Conservation (phyloP, 2,329 filamentous ascomycete genomes). For the Diaporthe destruens region DNA sequence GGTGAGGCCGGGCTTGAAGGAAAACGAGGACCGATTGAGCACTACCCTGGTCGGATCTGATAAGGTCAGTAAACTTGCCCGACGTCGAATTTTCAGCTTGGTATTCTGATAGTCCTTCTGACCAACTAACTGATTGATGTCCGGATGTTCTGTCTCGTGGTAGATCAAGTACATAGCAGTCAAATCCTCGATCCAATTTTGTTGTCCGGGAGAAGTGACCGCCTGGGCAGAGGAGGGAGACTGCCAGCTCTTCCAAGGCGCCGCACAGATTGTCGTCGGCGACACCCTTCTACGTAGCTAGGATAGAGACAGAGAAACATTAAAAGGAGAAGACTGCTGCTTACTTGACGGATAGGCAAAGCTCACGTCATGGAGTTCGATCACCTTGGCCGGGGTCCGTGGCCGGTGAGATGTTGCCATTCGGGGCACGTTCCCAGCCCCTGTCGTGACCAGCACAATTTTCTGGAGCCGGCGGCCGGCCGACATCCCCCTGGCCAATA, state of each 20-base stretch:
- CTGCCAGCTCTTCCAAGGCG: neutral
- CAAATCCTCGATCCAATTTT: neutral
- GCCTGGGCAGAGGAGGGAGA: neutral
- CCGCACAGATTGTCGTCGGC: too few species aligned
- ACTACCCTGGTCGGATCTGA: constrained; percentile 66
- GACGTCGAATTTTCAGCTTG: neutral
- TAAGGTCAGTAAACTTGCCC: neutral
- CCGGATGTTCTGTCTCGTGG: neutral
- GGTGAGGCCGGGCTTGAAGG: constrained; percentile 77
- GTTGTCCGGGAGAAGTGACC: neutral
- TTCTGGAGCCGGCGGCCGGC: constrained; percentile 74
- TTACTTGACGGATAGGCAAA: constrained; percentile 81
- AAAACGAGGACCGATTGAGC: constrained; percentile 72
- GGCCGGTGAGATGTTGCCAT: constrained; percentile 44
- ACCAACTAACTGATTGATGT: neutral
- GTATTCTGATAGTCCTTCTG: neutral
- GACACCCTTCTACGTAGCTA: neutral
- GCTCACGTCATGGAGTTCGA: constrained; percentile 79
- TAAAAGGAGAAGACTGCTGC: neutral
- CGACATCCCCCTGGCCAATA: constrained; percentile 82
- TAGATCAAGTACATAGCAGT: neutral
- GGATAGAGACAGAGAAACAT: neutral
- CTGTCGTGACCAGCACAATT: constrained; percentile 54
- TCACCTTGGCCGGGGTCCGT: constrained; percentile 70
- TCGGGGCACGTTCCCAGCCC: constrained; percentile 43